Conservation (phyloP, 1,284 basidiomycete species). For the Cryptococcus deneoformans region DNA sequence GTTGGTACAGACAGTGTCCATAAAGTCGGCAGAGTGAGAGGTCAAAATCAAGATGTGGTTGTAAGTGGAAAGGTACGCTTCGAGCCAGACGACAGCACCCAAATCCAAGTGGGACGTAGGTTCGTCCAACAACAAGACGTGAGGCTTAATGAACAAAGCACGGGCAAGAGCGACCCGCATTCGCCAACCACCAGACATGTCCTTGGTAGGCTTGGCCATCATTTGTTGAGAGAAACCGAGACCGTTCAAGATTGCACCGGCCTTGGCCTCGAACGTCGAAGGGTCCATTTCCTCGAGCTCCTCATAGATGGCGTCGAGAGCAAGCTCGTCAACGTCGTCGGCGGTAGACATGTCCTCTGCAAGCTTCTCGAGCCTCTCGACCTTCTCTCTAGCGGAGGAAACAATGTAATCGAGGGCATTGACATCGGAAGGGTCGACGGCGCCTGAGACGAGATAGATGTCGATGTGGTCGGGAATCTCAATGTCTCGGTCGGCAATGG, state of each 20-base stretch:
- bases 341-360: slow-evolving; percentile 92
- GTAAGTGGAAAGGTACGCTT: slow-evolving; percentile 86
- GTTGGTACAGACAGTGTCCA: slow-evolving; percentile 96
- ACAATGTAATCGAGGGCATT: slow-evolving; percentile 98
- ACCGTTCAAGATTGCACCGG: slow-evolving; percentile 93
- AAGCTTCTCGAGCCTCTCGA: slow-evolving; percentile 93
- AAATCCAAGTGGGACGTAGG: slow-evolving; percentile 63
- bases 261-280: slow-evolving; percentile 91
- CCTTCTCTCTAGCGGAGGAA: slow-evolving; percentile 87
- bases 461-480: slow-evolving; percentile 94
- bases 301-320: slow-evolving; percentile 86
- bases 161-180: slow-evolving; percentile 98
- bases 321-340: slow-evolving; percentile 84
- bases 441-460: slow-evolving; percentile 94
- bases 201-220: slow-evolving; percentile 97
- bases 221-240: slow-evolving; percentile 86
- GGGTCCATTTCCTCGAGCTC: slow-evolving; percentile 84
- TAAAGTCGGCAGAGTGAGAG: slow-evolving; percentile 92
- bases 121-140: slow-evolving; percentile 88
- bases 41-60: slow-evolving; percentile 23
- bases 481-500: slow-evolving; percentile 86
- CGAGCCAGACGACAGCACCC: slow-evolving; percentile 97
- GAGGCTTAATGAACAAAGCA: slow-evolving; percentile 95
- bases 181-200: slow-evolving; percentile 98
- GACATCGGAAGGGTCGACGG: slow-evolving; percentile 93